These are phyloP conservation scores for Candida alai DNA, from an alignment of 805 yeast species.

Conservation along the genomic window DNA sequence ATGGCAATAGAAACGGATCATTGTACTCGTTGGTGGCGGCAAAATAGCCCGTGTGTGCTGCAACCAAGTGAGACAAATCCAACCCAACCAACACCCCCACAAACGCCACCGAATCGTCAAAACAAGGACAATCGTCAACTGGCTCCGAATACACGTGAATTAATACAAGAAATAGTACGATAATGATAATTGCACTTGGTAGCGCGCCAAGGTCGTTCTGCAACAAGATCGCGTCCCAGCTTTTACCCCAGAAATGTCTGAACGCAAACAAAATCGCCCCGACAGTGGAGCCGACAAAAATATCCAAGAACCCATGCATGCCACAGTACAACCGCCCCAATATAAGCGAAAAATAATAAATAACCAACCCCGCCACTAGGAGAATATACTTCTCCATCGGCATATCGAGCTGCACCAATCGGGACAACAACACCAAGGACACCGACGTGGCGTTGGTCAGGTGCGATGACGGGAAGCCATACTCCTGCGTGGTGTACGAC, in stretches of 20 bases:
- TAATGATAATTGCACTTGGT: slow-evolving; percentile 34
- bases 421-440: slow-evolving; percentile 42
- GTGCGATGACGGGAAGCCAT: slow-evolving; percentile 93
- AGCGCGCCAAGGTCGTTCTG: slow-evolving; percentile 17
- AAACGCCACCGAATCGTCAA: slow-evolving; percentile 91
- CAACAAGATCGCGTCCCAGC: slow-evolving; percentile 45
- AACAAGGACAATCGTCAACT: slow-evolving; percentile 92
- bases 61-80: slow-evolving; percentile 57
- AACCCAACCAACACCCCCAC: slow-evolving; percentile 82
- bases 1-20: slow-evolving; percentile 32
- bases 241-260: slow-evolving; percentile 37
- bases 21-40: slow-evolving; percentile 13
- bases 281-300: slow-evolving; percentile 57
- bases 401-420: slow-evolving; percentile 6
- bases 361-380: slow-evolving; percentile 17
- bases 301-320: slow-evolving; percentile 91
- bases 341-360: slow-evolving; percentile 63
- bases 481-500: slow-evolving; percentile 86
- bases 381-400: slow-evolving; percentile 9
- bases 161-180: slow-evolving; percentile 42
- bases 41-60: slow-evolving; percentile 29
- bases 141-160: slow-evolving; percentile 78
- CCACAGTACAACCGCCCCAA: slow-evolving; percentile 91
- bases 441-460: slow-evolving; percentile 93
- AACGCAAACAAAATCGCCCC: slow-evolving; percentile 55